Evolutionary conservation across 345 rosid genomes (phyloP).

Genomic region (Boechera stricta): DNA sequence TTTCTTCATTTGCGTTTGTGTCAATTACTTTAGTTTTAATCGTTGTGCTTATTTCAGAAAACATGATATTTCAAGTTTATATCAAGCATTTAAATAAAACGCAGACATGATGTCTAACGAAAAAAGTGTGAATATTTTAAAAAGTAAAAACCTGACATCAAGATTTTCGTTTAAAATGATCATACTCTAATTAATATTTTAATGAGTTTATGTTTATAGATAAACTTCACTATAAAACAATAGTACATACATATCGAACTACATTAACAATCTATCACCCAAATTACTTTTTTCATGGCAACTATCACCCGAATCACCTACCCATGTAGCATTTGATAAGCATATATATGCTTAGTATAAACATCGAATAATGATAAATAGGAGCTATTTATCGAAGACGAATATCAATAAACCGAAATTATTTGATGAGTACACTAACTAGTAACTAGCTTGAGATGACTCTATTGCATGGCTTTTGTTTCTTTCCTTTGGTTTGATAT

Average conservation of each 20-base stretch:
- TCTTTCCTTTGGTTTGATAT: conserved; percentile 37
- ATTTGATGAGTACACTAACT: background rate
- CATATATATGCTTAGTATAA: background rate
- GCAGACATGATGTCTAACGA: too few relatives aligned
- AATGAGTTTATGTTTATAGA: background rate
- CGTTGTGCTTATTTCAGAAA: too few relatives aligned
- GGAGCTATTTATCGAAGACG: background rate
- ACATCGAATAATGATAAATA: background rate
- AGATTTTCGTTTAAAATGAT: background rate
- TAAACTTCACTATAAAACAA: too few relatives aligned
- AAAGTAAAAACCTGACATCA: too few relatives aligned
- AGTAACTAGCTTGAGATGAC: conserved; percentile 23
- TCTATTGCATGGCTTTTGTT: conserved; percentile 44
- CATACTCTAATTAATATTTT: background rate
- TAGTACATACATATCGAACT: background rate
- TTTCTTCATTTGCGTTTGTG: too few relatives aligned
- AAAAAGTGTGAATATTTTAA: too few relatives aligned
- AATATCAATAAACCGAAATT: background rate
- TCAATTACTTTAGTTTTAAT: too few relatives aligned
- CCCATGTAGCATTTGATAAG: conserved; percentile 2
- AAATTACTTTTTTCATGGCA: background rate
- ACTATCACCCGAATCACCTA: background rate
- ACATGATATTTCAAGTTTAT: too few relatives aligned
- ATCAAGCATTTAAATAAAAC: too few relatives aligned
- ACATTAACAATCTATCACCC: background rate